These are phyloP conservation scores for Artemisia tridentata DNA, from an alignment of 129 eudicot species.

Conservation along the genomic window DNA sequence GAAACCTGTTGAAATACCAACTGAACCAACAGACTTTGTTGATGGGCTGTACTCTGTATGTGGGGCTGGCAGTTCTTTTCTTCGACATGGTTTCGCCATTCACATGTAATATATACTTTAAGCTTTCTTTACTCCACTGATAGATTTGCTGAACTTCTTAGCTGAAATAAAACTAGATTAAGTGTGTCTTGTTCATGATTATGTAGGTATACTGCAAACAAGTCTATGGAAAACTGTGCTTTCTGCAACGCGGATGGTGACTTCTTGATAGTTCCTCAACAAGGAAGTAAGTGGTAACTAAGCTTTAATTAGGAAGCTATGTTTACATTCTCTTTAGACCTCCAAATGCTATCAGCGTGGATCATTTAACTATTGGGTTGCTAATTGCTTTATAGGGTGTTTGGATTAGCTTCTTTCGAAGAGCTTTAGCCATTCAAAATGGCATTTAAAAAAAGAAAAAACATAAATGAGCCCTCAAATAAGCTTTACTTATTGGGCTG, in stretches of 20 bases:
- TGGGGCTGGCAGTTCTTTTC: conserved; percentile 97
- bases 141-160: conserved; percentile 1
- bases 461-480: too few relatives aligned
- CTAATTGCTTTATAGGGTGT: background rate
- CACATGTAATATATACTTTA: conserved; percentile 68
- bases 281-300: conserved; percentile 70
- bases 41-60: conserved; percentile 83
- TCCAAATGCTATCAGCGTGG: conserved; percentile 11
- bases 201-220: conserved; percentile 85
- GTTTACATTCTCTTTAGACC: background rate
- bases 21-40: conserved; percentile 65
- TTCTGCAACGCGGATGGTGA: conserved; percentile 99
- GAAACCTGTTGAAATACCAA: conserved; percentile 74
- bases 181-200: conserved; percentile 6
- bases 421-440: too few relatives aligned
- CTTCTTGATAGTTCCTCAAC: conserved; percentile 92
- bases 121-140: background rate
- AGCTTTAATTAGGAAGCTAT: background rate
- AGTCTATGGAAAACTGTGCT: conserved; percentile 85
- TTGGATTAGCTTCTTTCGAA: too few relatives aligned
- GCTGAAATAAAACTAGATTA: conserved; percentile 1
- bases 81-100: conserved; percentile 91
- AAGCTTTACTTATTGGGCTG: too few relatives aligned
- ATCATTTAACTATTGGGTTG: background rate
- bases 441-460: too few relatives aligned